These are phyloP conservation scores for Xylariales sp. DNA, from an alignment of 2,329 filamentous ascomycete species.

Conservation along the genomic window DNA sequence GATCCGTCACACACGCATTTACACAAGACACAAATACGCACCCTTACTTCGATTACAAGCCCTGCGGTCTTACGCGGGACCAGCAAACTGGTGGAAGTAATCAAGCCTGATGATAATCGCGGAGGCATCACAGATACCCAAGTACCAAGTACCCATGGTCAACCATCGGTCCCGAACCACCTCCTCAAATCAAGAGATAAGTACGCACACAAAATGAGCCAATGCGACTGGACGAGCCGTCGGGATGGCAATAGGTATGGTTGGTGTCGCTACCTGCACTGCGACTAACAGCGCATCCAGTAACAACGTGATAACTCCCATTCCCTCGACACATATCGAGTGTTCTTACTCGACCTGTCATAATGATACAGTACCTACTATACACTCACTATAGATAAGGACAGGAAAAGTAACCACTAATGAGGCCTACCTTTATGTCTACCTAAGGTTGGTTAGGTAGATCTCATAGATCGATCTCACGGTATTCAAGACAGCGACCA, in stretches of 20 bases:
- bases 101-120: constrained; percentile 21
- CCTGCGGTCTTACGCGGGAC: constrained; percentile 11
- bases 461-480: constrained; percentile 21
- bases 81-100: constrained; percentile 12
- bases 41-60: constrained; percentile 21
- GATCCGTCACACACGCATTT: constrained; percentile 37
- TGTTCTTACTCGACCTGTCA: constrained; percentile 23
- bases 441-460: constrained; percentile 12
- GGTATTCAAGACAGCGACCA: constrained; percentile 10
- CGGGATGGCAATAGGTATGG: constrained; percentile 8
- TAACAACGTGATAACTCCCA: not conserved
- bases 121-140: constrained; percentile 20
- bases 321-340: constrained; percentile 13
- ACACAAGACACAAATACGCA: constrained; percentile 16
- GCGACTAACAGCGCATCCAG: constrained; percentile 23
- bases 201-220: not conserved
- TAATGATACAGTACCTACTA: constrained; percentile 18
- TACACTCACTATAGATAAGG: constrained; percentile 1
- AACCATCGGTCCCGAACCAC: constrained; percentile 24
- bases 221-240: constrained; percentile 23
- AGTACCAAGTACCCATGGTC: constrained; percentile 18
- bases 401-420: constrained; percentile 7
- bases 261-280: constrained; percentile 14
- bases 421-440: not conserved
- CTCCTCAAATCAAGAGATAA: constrained; percentile 13